Evolutionary conservation across 2,329 filamentous ascomycete species (phyloP).

Genomic region (Neospermospora avenae): DNA sequence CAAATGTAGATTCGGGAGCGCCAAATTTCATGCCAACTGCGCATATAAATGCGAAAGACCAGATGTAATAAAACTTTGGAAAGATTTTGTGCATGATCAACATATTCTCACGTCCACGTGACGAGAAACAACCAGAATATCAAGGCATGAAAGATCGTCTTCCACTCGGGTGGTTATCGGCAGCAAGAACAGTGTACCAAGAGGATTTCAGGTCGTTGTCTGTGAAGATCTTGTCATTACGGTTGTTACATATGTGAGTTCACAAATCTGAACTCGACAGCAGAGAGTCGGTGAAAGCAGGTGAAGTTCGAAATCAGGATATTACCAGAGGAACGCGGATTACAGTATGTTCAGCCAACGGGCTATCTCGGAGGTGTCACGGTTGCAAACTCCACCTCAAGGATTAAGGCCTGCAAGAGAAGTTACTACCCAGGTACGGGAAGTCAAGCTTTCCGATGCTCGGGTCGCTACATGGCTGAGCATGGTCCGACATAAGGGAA

Average conservation of each 20-base stretch:
- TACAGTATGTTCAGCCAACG: background rate
- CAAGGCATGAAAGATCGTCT: slow-evolving; percentile 13
- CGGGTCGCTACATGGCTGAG: background rate
- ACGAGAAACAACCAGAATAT: background rate
- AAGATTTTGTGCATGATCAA: no score
- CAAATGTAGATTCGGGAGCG: background rate
- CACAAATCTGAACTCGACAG: background rate
- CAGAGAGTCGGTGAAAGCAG: background rate
- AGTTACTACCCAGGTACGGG: background rate
- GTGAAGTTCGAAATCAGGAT: background rate
- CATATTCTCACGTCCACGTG: background rate
- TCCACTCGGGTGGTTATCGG: slow-evolving; percentile 5
- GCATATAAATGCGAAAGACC: background rate
- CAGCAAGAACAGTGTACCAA: background rate
- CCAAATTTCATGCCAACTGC: background rate
- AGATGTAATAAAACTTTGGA: background rate
- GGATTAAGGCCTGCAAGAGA: background rate
- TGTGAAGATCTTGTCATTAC: background rate
- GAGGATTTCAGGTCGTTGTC: slow-evolving; percentile 3
- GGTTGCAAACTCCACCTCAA: background rate
- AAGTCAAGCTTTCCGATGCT: background rate
- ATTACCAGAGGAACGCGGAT: background rate
- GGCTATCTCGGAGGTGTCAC: background rate
- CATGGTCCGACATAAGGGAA: background rate
- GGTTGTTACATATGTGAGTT: background rate